phyloP scores from a whole-genome alignment of 805 yeast genomes.

The Ogataea paraovalis region DNA sequence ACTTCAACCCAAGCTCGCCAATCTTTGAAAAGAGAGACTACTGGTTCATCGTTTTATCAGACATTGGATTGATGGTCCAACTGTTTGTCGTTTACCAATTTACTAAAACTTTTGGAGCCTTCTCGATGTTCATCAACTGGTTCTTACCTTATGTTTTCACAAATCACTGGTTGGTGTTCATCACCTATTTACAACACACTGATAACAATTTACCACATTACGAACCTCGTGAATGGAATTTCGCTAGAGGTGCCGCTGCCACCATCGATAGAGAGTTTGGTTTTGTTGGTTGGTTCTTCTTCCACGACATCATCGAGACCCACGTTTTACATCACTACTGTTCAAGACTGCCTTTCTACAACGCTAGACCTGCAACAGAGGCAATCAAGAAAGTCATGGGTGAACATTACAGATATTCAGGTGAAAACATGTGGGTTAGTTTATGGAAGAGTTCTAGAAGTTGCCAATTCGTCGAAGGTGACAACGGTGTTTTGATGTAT shows the following conservation, averaged over 20 bases:
- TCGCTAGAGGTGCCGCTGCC: conserved; percentile 87
- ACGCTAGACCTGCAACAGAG: conserved; percentile 74
- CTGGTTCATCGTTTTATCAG: conserved; percentile 67
- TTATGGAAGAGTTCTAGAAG: conserved; percentile 60
- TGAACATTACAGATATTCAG: conserved; percentile 61
- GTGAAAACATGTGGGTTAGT: conserved; percentile 69
- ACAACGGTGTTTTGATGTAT: conserved; percentile 67
- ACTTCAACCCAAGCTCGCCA: conserved; percentile 71
- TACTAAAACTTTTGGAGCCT: conserved; percentile 58
- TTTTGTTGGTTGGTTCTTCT: conserved; percentile 68
- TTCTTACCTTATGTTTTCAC: conserved; percentile 72
- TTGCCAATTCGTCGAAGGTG: conserved; percentile 74
- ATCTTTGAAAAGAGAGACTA: conserved; percentile 70
- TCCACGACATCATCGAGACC: conserved; percentile 89
- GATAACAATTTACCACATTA: conserved; percentile 80
- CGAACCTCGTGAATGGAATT: conserved; percentile 71
- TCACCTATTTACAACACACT: conserved; percentile 81
- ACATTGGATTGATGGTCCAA: conserved; percentile 63
- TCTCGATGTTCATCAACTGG: conserved; percentile 65
- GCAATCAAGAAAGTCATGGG: conserved; percentile 86
- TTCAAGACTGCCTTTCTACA: conserved; percentile 83
- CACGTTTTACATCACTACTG: conserved; percentile 85
- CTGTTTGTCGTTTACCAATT: conserved; percentile 52
- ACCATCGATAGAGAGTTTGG: conserved; percentile 85
- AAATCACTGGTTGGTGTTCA: conserved; percentile 88